Base-by-base conservation (phyloP, 1,284 basidiomycete species). In the Apiotrichum montevideense region DNA sequence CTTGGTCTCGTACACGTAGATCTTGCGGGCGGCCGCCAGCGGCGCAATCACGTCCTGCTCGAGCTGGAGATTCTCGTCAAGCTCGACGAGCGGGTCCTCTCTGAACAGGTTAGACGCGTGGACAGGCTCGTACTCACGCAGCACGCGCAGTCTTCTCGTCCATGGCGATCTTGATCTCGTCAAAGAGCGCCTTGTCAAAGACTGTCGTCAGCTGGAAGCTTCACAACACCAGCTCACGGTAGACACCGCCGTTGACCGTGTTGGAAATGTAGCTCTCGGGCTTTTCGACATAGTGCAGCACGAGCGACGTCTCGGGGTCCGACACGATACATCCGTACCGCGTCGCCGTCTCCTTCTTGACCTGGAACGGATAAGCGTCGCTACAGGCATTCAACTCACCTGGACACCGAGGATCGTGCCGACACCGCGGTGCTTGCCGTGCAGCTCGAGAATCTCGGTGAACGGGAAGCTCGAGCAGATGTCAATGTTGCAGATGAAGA, bases 401-500 rank as follows among this genome's bases (percentile, higher is more conserved):
- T 74, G 75, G 51, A 80, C 79, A 41, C 77, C 77, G 62, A 80
- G 68, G 57, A 81, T 77, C 7, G 79, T 80, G 35, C 78, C 80
- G 14, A 80, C 79, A 10, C 79, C 80, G 35, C 79, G 71, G 66
- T 80, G 79, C 48, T 70, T 70, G 52, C 69, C 69, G 64, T 81
- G 80, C 61, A 79, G 71, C 21, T 72, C 72, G 60, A 77, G 75
- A 55, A 81, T 70, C 57, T 79, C 69, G 14, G 59, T 56, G 46
- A 80, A 68, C 9, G 78, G 78, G 68, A 78, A 81, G 14, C 71
- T 73, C 55, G 76, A 80, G 63, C 76, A 79, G 57, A 81, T 77
- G 64, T 81, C 80, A 63, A 79, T 79, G 68, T 81, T 80, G 63
- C 79, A 75, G 64, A 81, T 79, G 64, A 80, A 80, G 69, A 81